These are phyloP conservation scores for Polygonum maritimum DNA, from an alignment of 148 eudicot genomes.

Conservation along the genomic window DNA sequence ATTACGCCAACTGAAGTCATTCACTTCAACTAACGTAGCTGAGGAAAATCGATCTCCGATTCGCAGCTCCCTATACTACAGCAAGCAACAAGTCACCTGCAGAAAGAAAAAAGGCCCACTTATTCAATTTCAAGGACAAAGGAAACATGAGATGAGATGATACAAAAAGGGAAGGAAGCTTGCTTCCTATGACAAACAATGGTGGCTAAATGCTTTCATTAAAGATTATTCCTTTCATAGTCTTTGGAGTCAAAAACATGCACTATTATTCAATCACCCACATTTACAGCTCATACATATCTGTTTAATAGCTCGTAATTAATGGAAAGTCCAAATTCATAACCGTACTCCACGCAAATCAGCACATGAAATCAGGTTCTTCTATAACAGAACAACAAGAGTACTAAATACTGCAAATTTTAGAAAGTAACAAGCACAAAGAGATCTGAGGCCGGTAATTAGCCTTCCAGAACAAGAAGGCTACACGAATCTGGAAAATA, in stretches of 20 bases:
- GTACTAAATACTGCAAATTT: not conserved
- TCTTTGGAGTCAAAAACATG: not conserved
- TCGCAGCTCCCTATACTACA: not conserved
- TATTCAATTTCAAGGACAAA: not conserved
- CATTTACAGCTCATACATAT: not conserved
- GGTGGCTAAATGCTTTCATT: not conserved
- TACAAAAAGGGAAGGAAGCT: not conserved
- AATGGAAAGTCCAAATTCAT: not conserved
- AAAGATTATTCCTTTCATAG: not conserved
- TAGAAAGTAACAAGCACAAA: not conserved
- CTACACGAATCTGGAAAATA: not conserved
- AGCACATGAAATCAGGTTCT: not conserved
- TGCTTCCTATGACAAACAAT: not conserved
- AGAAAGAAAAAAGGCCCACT: not conserved
- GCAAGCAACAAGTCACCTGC: not conserved
- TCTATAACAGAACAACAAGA: not conserved
- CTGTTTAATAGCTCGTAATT: not conserved
- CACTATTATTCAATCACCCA: not conserved
- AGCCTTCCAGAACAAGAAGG: not conserved
- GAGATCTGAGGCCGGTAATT: not conserved
- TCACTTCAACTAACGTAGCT: not conserved
- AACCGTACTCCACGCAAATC: not conserved
- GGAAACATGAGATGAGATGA: not conserved
- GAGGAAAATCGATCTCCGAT: not conserved
- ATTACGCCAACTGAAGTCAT: constrained; percentile 48